Evolutionary conservation across 495 filamentous ascomycete species (phyloP).

Genomic region (Penicillium daleae): DNA sequence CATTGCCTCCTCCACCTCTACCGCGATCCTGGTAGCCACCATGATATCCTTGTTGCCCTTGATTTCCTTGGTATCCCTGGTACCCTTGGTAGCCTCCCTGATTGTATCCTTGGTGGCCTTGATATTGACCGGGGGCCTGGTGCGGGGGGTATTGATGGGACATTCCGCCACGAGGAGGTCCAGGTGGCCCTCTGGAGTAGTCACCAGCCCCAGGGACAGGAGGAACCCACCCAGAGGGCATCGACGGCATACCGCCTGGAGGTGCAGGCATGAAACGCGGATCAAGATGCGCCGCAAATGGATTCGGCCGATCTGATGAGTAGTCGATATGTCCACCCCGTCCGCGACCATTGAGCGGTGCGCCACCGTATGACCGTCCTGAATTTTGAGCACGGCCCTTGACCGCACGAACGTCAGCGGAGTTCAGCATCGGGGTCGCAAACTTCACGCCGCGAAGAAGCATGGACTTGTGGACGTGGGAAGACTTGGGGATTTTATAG

Average conservation of each 20-base stretch:
- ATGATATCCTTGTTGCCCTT: slow-evolving; percentile 31
- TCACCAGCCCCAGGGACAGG: slow-evolving; percentile 37
- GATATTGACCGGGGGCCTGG: slow-evolving; percentile 30
- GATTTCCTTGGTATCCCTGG: slow-evolving; percentile 17
- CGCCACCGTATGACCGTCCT: slow-evolving; percentile 68
- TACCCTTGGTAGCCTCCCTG: slow-evolving; percentile 23
- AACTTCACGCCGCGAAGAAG: slow-evolving; percentile 83
- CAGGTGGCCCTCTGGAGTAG: slow-evolving; percentile 46
- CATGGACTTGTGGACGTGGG: slow-evolving; percentile 87
- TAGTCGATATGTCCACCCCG: slow-evolving; percentile 60
- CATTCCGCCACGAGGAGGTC: slow-evolving; percentile 45
- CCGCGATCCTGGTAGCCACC: slow-evolving; percentile 34
- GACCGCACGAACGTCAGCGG: slow-evolving; percentile 70
- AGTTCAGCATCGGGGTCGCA: slow-evolving; percentile 67
- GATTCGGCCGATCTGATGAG: slow-evolving; percentile 50
- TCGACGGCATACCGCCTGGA: slow-evolving; percentile 31
- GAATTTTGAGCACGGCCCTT: slow-evolving; percentile 60
- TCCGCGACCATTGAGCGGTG: slow-evolving; percentile 56
- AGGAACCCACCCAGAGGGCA: slow-evolving; percentile 46
- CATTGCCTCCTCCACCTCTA: slow-evolving; percentile 26
- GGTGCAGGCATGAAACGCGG: slow-evolving; percentile 50
- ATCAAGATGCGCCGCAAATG: slow-evolving; percentile 58
- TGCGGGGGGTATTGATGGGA: slow-evolving; percentile 32
- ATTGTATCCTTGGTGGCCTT: slow-evolving; percentile 30
- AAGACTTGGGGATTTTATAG: slow-evolving; percentile 77